Evolutionary conservation across 768 basidiomycete species (phyloP).

Genomic region (Kwoniella pini): DNA sequence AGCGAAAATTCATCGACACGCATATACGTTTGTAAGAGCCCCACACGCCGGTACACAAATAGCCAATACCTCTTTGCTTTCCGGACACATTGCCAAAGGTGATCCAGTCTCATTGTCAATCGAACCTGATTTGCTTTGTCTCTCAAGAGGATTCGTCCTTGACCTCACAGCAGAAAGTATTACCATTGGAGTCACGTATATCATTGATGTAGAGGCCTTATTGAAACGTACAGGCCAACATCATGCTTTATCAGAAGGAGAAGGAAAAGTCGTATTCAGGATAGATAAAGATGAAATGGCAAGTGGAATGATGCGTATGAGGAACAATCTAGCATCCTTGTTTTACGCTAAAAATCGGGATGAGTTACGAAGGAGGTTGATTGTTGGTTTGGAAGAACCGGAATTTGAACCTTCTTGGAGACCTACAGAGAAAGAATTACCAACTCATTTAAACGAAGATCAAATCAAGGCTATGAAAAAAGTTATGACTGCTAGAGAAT

Average conservation of each 20-base stretch:
- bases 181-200: conserved; percentile 79
- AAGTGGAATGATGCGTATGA: conserved; percentile 80
- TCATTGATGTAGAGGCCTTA: conserved; percentile 62
- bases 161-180: conserved; percentile 67
- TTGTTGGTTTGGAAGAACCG: conserved; percentile 79
- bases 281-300: conserved; percentile 93
- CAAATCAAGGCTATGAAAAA: conserved; percentile 73
- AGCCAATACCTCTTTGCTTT: conserved; percentile 61
- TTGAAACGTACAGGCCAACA: conserved; percentile 53
- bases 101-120: conserved; percentile 87
- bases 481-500: conserved; percentile 78
- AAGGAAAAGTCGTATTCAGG: conserved; percentile 62
- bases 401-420: conserved; percentile 59
- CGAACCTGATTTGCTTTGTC: conserved; percentile 79
- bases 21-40: conserved; percentile 66
- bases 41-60: conserved; percentile 15
- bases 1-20: conserved; percentile 72
- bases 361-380: conserved; percentile 64
- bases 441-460: conserved; percentile 64
- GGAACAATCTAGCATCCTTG: conserved; percentile 84
- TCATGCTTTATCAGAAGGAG: conserved; percentile 18
- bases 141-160: conserved; percentile 79
- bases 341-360: conserved; percentile 78
- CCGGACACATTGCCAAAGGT: conserved; percentile 73
- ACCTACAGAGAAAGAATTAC: conserved; percentile 41